Percentiles rank a stretch among this genome's conserved stretches.
Evolutionary conservation across 371 early-diverging fungal genomes (phyloP).

Genomic region (Lichtheimia hyalospora): DNA sequence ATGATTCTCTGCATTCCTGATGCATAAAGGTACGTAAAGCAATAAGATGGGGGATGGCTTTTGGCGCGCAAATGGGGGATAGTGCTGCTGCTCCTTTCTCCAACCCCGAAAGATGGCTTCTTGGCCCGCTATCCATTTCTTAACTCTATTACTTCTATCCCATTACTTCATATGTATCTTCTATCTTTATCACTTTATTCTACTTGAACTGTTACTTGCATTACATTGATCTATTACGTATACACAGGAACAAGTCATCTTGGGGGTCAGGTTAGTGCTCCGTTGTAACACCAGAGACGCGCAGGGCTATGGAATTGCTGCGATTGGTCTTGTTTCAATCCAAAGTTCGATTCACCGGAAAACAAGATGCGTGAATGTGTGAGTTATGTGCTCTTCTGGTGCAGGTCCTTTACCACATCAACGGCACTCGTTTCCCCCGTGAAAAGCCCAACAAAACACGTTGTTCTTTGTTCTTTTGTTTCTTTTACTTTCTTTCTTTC

Average conservation of each 20-base stretch:
- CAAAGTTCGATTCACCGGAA: conserved; percentile 17
- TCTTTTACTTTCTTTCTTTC: conserved; percentile 11
- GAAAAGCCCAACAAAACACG: conserved; percentile 13
- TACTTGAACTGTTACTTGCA: too few relatives aligned
- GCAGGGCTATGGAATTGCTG: conserved; percentile 9
- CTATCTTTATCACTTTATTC: too few relatives aligned
- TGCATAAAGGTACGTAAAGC: too few relatives aligned
- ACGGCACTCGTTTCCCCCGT: conserved; percentile 6
- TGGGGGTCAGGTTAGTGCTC: conserved; percentile 18
- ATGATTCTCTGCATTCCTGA: too few relatives aligned
- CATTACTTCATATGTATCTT: too few relatives aligned
- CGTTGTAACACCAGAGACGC: conserved; percentile 16
- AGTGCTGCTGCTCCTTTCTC: background rate
- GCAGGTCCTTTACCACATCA: conserved; percentile 9
- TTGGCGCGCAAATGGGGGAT: background rate
- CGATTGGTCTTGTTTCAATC: conserved; percentile 29
- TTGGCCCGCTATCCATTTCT: background rate
- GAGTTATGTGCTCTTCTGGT: conserved; percentile 4
- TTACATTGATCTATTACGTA: too few relatives aligned
- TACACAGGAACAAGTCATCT: too few relatives aligned
- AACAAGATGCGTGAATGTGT: conserved; percentile 15
- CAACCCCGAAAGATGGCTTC: background rate
- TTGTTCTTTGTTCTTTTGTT: conserved; percentile 7
- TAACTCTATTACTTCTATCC: background rate
- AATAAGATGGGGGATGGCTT: too few relatives aligned